Evolutionary conservation across 305 asterid species (phyloP), one percentile per base, ranked within the genome.

Genomic region (Lippia alba): DNA sequence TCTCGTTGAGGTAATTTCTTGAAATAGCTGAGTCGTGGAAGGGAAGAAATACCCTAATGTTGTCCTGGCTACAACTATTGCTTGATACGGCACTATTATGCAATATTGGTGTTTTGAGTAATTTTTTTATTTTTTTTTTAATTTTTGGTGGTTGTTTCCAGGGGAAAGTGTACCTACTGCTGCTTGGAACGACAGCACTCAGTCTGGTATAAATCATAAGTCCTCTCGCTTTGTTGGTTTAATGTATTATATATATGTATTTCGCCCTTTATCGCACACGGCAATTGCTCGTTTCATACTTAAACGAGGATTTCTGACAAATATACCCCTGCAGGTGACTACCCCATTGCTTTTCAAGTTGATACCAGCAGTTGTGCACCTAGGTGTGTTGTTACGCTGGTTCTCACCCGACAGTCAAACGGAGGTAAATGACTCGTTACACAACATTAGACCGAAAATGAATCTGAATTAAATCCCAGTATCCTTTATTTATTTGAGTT

Each of bases 181-280:
- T 95, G 55, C 97, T 95, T 65, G 99, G 99, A 80, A 92, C 98
- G 16, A 95, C 99, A 64, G 97, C 99, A 66, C 97, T 95, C 81
- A 95, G 99, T 79, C 91, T 95, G 98, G 99, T 95, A 87, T 18
- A 65, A 46, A 60, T 54, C 34, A 18, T 78, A 45, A 44, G 9
- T 66, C 66, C 17, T 56, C 63, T 56, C 67, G 61, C 78, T 75
- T 50, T 53, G 55, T 36, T 74, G 56, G 24, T 55, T 72, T 51
- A 41, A 61, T 59, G 14, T 67, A 50, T 34, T 56, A 33, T 55
- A 11, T 55, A 11, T 50, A 4, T 45, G 33, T 66, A 8, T 30
- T 73, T 20, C 18, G 12, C 46, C 72, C 20, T 18, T 48, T 30
- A 24, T 4, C 16, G 36, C 14, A 36, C 33, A 59, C 15, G 24